Base-by-base conservation (phyloP, 2,329 filamentous ascomycete genomes). In the Paraphoma chrysanthemicola region DNA sequence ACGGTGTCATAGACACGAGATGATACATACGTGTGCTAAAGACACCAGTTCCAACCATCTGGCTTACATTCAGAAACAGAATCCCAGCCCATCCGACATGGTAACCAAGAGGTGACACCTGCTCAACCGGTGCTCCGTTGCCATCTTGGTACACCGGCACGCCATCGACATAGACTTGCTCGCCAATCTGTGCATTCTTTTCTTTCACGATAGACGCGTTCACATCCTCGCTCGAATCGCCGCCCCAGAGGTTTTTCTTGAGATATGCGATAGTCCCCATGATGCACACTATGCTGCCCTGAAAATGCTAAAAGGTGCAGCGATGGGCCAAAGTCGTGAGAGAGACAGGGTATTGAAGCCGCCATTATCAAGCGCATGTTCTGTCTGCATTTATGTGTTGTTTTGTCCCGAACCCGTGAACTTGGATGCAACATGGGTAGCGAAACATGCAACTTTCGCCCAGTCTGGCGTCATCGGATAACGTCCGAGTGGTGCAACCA, bases 1-100 rank as follows among this genome's bases (percentile, higher is more conserved):
- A 23, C 2, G 23, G 11, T 46, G 6, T 38, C 14, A 5, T 23
- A 23, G 23, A 23, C 23, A 23, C 23, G 14, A 28, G 11, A 11
- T n/a, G 17, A 43, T 45, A 66, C 68, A 64, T 48, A 70, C 68
- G 64, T 48, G 67, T 70, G 44, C 64, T 69, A 33, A 72, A 72
- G 2, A 72, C 65, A 47, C 70, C 70, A 4, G 71, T 72, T 31
- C 70, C 71, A 1, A 73, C 59, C 71, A 73, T 73, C 49, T 73
- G 67, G 14, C 62, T 64, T n/a, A 72, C 62, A 43, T 73, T 73
- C 46, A 72, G 55, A 28, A 72, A 72, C 4, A 73, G 44, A 17
- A 73, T 68, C 8, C 69, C 67, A 36, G 60, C 59, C 61, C 63
- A 71, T 12, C 68, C 67, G 29, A 73, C 70, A 48, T 72, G 69